These are phyloP conservation scores for Leccinellum luteum DNA, from an alignment of 768 basidiomycete genomes.

Conservation along the genomic window DNA sequence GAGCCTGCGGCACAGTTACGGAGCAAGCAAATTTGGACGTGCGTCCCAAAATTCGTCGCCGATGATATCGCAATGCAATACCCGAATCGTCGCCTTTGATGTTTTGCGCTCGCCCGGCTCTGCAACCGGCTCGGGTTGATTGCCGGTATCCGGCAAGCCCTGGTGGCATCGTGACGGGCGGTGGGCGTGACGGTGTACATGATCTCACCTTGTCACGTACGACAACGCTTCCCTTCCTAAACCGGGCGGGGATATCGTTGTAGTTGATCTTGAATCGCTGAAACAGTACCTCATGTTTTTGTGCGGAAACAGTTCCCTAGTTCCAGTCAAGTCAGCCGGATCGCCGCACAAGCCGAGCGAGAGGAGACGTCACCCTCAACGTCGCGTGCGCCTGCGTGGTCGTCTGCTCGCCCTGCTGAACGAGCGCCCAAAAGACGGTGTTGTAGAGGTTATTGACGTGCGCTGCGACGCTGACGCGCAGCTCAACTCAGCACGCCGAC, in stretches of 20 bases:
- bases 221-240: slow-evolving; percentile 82
- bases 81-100: slow-evolving; percentile 44
- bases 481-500: neutral
- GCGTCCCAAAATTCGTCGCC: slow-evolving; percentile 75
- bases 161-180: neutral
- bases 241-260: slow-evolving; percentile 67
- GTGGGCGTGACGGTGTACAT: neutral
- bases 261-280: slow-evolving; percentile 85
- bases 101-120: slow-evolving; percentile 33
- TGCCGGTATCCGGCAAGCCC: neutral
- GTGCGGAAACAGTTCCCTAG: slow-evolving; percentile 84
- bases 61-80: slow-evolving; percentile 84
- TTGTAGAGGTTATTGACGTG: slow-evolving; percentile 99
- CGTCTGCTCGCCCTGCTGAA: slow-evolving; percentile 76
- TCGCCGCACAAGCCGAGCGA: neutral
- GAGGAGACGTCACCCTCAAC: slow-evolving; percentile 55
- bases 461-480: slow-evolving; percentile 45
- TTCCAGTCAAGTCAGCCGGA: slow-evolving; percentile 9
- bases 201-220: slow-evolving; percentile 57
- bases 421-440: slow-evolving; percentile 91
- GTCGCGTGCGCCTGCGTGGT: slow-evolving; percentile 79
- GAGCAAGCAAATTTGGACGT: slow-evolving; percentile 50
- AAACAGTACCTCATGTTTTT: slow-evolving; percentile 92
- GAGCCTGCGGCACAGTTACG: neutral
- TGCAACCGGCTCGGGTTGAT: neutral